Percentiles rank a stretch among this genome's conserved stretches.
Conservation (phyloP, 176 grass and related monocot species). For the Triticum timopheevii region DNA sequence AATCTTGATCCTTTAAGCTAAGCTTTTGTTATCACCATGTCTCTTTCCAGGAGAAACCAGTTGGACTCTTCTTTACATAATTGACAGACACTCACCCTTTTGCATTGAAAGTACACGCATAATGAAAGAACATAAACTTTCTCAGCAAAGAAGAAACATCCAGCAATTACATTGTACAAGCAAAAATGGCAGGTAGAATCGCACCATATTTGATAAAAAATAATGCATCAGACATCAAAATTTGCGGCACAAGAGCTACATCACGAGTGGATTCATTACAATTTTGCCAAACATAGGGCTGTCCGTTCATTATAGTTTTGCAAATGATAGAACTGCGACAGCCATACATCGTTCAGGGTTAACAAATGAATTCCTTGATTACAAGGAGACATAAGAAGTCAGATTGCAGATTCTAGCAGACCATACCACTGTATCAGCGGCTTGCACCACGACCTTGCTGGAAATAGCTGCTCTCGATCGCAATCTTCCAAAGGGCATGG, state of each 20-base stretch:
- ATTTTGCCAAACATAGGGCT: neutral
- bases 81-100: neutral
- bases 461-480: neutral
- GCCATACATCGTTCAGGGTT: too few species aligned
- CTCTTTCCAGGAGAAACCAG: neutral
- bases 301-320: neutral
- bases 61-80: neutral
- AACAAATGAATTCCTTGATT: neutral
- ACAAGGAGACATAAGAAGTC: neutral
- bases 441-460: neutral
- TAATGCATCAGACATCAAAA: neutral
- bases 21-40: neutral
- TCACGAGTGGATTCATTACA: neutral
- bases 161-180: neutral
- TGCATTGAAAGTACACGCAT: neutral
- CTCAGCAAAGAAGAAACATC: neutral
- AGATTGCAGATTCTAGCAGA: neutral
- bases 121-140: neutral
- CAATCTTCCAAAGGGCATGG: neutral
- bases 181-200: neutral
- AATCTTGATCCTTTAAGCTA: neutral
- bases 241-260: neutral
- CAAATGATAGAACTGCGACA: neutral
- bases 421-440: neutral
- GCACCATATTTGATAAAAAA: neutral